A percentile compares a stretch with the other conserved stretches of the same genome.
Evolutionary conservation across 2,329 filamentous ascomycete genomes (phyloP).

Genomic region (Hymenoscyphus fructigenus): DNA sequence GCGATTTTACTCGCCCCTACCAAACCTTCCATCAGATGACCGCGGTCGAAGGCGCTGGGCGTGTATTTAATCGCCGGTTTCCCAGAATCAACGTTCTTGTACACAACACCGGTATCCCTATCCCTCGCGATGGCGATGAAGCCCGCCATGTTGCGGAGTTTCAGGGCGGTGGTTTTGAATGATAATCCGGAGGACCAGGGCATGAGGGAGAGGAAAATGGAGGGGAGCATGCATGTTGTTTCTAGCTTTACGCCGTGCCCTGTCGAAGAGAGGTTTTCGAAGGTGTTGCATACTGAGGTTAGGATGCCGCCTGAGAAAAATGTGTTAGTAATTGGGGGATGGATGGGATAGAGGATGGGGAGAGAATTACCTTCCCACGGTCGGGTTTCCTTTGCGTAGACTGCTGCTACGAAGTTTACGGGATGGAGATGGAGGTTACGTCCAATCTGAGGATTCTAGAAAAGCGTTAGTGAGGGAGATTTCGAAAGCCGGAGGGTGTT

Average conservation of each 20-base stretch:
- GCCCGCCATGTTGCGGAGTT: constrained; percentile 65
- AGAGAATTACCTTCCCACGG: constrained; percentile 58
- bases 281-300: constrained; percentile 72
- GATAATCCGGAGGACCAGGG: constrained; percentile 68
- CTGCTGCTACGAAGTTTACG: constrained; percentile 55
- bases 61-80: constrained; percentile 67
- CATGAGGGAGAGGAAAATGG: constrained; percentile 59
- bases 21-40: constrained; percentile 69
- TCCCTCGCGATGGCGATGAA: constrained; percentile 77
- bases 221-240: constrained; percentile 70
- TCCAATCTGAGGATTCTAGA: constrained; percentile 73
- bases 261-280: constrained; percentile 76
- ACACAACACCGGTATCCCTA: constrained; percentile 71
- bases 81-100: constrained; percentile 67
- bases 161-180: constrained; percentile 69
- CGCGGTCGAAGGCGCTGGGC: constrained; percentile 68
- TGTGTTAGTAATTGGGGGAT: constrained; percentile 2
- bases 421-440: constrained; percentile 82
- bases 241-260: constrained; percentile 86
- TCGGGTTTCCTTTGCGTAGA: constrained; percentile 69
- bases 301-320: constrained; percentile 60
- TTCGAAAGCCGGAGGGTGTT: too few relatives aligned
- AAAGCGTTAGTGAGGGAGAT: neutral
- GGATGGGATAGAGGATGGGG: neutral
- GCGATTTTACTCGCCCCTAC: constrained; percentile 72